These are phyloP conservation scores for Pelargonium australe DNA, from an alignment of 441 rosid genomes.

Conservation along the genomic window DNA sequence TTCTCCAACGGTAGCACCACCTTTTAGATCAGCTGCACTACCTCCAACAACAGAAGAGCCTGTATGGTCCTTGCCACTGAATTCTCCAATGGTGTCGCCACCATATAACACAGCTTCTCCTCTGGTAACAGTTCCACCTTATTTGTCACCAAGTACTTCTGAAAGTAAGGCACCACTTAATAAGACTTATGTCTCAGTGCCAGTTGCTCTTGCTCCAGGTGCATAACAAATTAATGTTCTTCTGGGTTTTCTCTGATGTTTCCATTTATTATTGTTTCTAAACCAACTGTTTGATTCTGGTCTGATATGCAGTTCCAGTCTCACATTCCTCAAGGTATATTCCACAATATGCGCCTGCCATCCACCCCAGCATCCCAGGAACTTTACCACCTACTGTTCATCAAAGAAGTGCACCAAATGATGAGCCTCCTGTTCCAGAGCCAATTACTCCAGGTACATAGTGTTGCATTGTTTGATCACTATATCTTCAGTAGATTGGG, in stretches of 20 bases:
- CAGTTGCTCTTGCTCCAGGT: slow-evolving; percentile 39
- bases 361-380: slow-evolving; percentile 36
- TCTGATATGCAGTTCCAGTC: slow-evolving; percentile 34
- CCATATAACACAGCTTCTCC: slow-evolving; percentile 26
- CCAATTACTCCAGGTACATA: slow-evolving; percentile 34
- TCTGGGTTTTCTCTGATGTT: slow-evolving; percentile 8
- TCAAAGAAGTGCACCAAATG: slow-evolving; percentile 26
- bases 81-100: slow-evolving; percentile 17
- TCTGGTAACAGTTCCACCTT: slow-evolving; percentile 19
- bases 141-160: slow-evolving; percentile 28
- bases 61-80: slow-evolving; percentile 18
- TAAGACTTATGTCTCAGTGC: slow-evolving; percentile 31
- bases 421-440: slow-evolving; percentile 20
- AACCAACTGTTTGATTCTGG: slow-evolving; percentile 12
- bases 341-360: slow-evolving; percentile 36
- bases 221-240: slow-evolving; percentile 17
- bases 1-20: slow-evolving; percentile 24
- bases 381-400: slow-evolving; percentile 26
- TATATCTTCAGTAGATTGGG: neutral
- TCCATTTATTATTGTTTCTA: slow-evolving; percentile 7
- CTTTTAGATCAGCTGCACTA: slow-evolving; percentile 30
- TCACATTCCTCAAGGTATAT: slow-evolving; percentile 30
- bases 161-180: slow-evolving; percentile 27
- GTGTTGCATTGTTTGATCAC: slow-evolving; percentile 8
- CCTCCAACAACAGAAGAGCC: slow-evolving; percentile 21